phyloP scores from a whole-genome alignment of 345 rosid genomes.

The Turnera subulata region DNA sequence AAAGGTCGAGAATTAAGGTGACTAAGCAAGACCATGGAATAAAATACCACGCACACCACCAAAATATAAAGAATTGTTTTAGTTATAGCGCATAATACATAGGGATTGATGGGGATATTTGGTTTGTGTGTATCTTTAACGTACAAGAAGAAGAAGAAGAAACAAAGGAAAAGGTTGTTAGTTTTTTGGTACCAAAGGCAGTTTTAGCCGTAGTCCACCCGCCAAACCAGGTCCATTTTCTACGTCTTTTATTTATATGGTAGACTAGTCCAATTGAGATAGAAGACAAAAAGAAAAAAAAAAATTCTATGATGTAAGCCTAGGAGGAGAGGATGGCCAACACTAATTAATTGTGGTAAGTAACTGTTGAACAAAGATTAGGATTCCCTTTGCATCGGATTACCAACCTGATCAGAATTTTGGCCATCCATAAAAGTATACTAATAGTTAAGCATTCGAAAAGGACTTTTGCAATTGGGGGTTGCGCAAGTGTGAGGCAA shows the following conservation, averaged over 20 bases:
- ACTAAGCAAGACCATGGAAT: not conserved
- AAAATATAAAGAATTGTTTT: too few relatives aligned
- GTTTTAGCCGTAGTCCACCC: conserved; percentile 8
- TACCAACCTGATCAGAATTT: too few relatives aligned
- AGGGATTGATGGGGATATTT: too few relatives aligned
- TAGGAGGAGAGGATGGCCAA: conserved; percentile 2
- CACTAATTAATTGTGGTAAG: not conserved
- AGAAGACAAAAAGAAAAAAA: too few relatives aligned
- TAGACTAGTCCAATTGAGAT: conserved; percentile 10
- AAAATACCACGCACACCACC: too few relatives aligned
- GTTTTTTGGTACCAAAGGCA: not conserved
- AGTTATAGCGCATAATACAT: too few relatives aligned
- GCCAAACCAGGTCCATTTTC: not conserved
- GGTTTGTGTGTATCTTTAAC: too few relatives aligned
- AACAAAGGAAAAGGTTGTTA: not conserved
- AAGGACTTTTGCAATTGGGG: too few relatives aligned
- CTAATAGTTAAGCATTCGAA: too few relatives aligned
- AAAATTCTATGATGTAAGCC: not conserved
- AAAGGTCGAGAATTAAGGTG: conserved; percentile 5
- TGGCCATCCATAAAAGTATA: too few relatives aligned
- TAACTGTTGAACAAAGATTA: not conserved
- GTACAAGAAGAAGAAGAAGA: not conserved
- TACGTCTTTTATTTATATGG: not conserved
- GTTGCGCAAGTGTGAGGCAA: too few relatives aligned
- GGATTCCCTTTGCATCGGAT: not conserved